Conservation (phyloP, 345 rosid species). For the Raphanus raphanistrum region DNA sequence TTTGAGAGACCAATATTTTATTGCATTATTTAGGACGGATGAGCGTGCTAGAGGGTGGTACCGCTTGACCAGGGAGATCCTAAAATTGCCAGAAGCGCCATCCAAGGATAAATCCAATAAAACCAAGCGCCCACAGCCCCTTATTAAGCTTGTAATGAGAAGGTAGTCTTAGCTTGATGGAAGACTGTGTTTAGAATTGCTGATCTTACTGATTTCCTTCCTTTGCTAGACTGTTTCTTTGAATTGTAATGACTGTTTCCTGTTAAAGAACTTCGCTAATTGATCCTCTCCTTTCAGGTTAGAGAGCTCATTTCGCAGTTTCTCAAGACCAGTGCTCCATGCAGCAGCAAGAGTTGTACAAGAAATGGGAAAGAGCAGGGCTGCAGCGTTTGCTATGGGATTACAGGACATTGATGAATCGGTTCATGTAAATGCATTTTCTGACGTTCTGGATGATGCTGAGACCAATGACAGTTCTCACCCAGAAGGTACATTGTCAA, state of each 20-base stretch:
- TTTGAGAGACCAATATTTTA: conserved; percentile 11
- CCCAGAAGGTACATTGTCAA: conserved; percentile 64
- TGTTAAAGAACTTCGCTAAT: conserved; percentile 7
- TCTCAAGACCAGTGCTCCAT: conserved; percentile 98
- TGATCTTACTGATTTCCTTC: conserved; percentile 16
- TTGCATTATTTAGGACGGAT: conserved; percentile 60
- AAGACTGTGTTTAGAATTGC: conserved; percentile 10
- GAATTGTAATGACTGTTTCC: conserved; percentile 18
- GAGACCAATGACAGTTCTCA: conserved; percentile 75
- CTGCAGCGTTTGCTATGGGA: conserved; percentile 95
- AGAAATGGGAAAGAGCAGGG: conserved; percentile 97
- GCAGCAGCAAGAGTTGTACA: conserved; percentile 99
- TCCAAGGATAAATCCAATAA: conserved; percentile 87
- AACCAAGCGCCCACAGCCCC: conserved; percentile 93
- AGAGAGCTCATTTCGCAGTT: conserved; percentile 99
- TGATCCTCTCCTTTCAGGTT: conserved; percentile 51
- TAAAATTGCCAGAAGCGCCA: conserved; percentile 94
- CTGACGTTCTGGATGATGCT: conserved; percentile 66
- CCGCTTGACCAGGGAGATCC: conserved; percentile 91
- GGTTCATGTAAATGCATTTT: conserved; percentile 60
- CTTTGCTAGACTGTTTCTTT: conserved; percentile 19
- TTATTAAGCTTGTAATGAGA: conserved; percentile 96
- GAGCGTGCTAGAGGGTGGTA: conserved; percentile 99
- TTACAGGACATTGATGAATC: conserved; percentile 91
- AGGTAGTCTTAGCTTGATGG: conserved; percentile 53